A percentile compares a stretch with the other conserved stretches of the same genome.
Conservation (phyloP, 768 basidiomycete genomes). For the Artomyces pyxidatus region DNA sequence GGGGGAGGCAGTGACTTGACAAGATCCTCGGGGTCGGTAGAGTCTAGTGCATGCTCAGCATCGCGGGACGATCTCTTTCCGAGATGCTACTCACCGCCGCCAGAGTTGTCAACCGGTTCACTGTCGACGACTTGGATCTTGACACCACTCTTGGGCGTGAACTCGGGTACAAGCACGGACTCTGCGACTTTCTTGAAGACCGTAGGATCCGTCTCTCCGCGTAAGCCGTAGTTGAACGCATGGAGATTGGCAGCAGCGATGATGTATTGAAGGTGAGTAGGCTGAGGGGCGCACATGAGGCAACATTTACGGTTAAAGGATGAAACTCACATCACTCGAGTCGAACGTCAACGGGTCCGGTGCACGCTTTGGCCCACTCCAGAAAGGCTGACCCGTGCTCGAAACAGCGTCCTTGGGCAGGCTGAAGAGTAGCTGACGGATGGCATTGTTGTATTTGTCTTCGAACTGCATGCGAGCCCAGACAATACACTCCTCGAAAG, state of each 20-base stretch:
- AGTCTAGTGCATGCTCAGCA: slow-evolving; percentile 1
- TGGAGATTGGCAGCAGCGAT: slow-evolving; percentile 93
- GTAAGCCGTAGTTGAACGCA: slow-evolving; percentile 96
- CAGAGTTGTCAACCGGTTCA: slow-evolving; percentile 62
- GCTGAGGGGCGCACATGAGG: slow-evolving; percentile 33
- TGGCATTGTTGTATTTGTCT: slow-evolving; percentile 86
- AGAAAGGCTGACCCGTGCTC: slow-evolving; percentile 92
- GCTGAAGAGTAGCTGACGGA: slow-evolving; percentile 87
- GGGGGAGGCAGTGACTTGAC: slow-evolving; percentile 74
- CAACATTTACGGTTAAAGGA: background rate
- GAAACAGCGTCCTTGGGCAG: slow-evolving; percentile 92
- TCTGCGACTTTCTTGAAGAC: slow-evolving; percentile 82
- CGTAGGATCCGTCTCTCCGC: slow-evolving; percentile 73
- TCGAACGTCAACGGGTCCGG: slow-evolving; percentile 87
- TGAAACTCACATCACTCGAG: slow-evolving; percentile 68
- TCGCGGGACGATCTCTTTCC: background rate
- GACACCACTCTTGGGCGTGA: slow-evolving; percentile 86
- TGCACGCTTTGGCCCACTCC: slow-evolving; percentile 97
- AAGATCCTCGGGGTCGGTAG: slow-evolving; percentile 41
- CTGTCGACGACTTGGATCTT: slow-evolving; percentile 91
- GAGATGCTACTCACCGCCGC: slow-evolving; percentile 23
- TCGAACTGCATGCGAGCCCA: slow-evolving; percentile 98
- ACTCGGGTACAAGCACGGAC: slow-evolving; percentile 80
- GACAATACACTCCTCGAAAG: slow-evolving; percentile 93
- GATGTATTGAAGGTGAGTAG: slow-evolving; percentile 80